Evolutionary conservation across 371 early-diverging fungal genomes (phyloP).

Genomic region (Thermomucor indicae-seudaticae): DNA sequence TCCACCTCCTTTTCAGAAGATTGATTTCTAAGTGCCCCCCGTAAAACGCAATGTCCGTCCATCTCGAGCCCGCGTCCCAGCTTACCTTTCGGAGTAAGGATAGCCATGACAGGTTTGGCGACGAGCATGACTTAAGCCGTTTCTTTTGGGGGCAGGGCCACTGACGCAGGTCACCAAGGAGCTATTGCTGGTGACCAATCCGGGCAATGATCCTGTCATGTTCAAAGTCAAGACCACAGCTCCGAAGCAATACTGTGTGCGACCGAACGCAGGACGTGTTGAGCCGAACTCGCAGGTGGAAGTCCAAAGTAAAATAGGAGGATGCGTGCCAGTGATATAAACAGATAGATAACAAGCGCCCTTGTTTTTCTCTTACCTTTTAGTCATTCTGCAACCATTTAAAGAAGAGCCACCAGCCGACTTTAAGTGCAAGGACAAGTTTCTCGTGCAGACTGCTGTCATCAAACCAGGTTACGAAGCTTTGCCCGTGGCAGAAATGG

Average conservation of each 20-base stretch:
- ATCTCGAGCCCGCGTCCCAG: constrained; percentile 11
- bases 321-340: too few relatives aligned
- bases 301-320: constrained; percentile 51
- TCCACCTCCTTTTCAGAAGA: too few relatives aligned
- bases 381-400: constrained; percentile 76
- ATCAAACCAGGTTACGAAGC: constrained; percentile 8
- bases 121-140: background rate
- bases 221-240: constrained; percentile 95
- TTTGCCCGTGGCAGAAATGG: constrained; percentile 16
- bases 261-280: constrained; percentile 83
- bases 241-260: constrained; percentile 88
- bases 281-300: constrained; percentile 53
- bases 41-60: constrained; percentile 11
- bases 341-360: background rate
- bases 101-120: background rate
- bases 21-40: too few relatives aligned
- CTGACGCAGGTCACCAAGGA: constrained; percentile 56
- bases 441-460: constrained; percentile 58
- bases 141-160: constrained; percentile 47
- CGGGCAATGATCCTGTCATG: constrained; percentile 52
- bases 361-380: background rate
- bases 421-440: constrained; percentile 82
- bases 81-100: constrained; percentile 11
- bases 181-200: constrained; percentile 54
- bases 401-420: constrained; percentile 66